These are phyloP conservation scores for Saccharomycodes ludwigii DNA, from an alignment of 805 yeast species.

Conservation along the genomic window DNA sequence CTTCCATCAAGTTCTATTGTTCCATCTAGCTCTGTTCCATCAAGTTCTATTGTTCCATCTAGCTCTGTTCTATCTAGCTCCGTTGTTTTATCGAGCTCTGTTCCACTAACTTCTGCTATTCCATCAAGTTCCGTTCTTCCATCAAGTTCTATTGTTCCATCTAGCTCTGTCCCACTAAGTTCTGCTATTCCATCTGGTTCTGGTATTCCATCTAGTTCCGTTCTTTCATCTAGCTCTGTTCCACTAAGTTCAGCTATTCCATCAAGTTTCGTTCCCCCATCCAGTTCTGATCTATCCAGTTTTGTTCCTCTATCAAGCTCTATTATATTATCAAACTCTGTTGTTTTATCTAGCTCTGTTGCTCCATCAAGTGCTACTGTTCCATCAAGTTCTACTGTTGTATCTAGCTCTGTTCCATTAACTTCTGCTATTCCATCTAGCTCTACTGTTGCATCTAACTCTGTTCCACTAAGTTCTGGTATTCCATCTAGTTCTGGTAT, in stretches of 20 bases:
- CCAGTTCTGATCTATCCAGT: constrained; percentile 3
- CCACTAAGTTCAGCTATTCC: constrained; percentile 10
- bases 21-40: constrained; percentile 6
- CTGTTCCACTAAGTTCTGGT: background rate
- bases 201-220: background rate
- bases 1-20: constrained; percentile 10
- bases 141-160: constrained; percentile 10
- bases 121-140: constrained; percentile 7
- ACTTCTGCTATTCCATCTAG: constrained; percentile 5
- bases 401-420: constrained; percentile 3
- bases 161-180: constrained; percentile 5
- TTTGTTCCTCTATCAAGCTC: constrained; percentile 3
- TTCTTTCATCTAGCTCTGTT: constrained; percentile 1
- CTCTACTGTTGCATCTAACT: background rate
- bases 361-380: constrained; percentile 3
- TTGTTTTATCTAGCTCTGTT: background rate
- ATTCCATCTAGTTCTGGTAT: constrained; percentile 4
- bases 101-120: constrained; percentile 6
- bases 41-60: constrained; percentile 4
- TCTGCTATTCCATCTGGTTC: constrained; percentile 1
- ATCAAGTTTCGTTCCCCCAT: constrained; percentile 9
- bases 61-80: constrained; percentile 1
- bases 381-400: constrained; percentile 1
- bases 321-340: background rate
- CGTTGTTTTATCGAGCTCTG: background rate